These are phyloP conservation scores for Fusarium sp. DNA, from an alignment of 2,329 filamentous ascomycete species.

Conservation along the genomic window DNA sequence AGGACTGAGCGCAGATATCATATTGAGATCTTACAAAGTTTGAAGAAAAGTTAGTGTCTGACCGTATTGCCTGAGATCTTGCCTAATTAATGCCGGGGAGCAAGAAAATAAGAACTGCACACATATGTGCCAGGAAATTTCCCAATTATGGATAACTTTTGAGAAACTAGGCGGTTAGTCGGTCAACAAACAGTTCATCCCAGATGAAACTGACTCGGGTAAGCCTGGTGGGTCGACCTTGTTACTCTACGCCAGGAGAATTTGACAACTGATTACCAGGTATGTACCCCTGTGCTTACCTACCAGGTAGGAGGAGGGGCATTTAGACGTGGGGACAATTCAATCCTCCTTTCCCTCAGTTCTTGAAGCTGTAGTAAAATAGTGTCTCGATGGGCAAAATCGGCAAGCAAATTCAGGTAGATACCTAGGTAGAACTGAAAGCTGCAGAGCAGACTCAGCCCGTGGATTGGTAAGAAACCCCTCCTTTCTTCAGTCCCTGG, in stretches of 20 bases:
- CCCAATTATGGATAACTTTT: constrained; percentile 12
- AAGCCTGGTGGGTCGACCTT: background rate
- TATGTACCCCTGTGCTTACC: background rate
- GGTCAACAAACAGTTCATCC: background rate
- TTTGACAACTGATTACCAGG: background rate
- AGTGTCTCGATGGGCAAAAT: background rate
- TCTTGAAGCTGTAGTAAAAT: background rate
- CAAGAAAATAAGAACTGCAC: background rate
- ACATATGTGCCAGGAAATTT: background rate
- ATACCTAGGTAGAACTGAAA: background rate
- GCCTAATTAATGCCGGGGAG: background rate
- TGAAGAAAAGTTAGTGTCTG: background rate
- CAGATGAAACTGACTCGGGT: constrained; percentile 25
- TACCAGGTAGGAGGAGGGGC: background rate
- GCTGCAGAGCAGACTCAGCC: background rate
- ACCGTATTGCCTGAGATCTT: background rate
- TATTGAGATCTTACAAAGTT: constrained; percentile 13
- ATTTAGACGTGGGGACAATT: background rate
- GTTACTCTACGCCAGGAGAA: background rate
- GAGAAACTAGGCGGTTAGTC: constrained; percentile 24
- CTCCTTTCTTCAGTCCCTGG: background rate
- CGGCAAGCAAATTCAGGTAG: background rate
- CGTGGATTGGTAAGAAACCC: background rate
- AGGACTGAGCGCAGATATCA: constrained; percentile 20
- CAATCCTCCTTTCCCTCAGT: background rate